Percentiles rank a stretch among this genome's conserved stretches.
Evolutionary conservation across 495 filamentous ascomycete species (phyloP).

Genomic region (Entonaema liquescens): DNA sequence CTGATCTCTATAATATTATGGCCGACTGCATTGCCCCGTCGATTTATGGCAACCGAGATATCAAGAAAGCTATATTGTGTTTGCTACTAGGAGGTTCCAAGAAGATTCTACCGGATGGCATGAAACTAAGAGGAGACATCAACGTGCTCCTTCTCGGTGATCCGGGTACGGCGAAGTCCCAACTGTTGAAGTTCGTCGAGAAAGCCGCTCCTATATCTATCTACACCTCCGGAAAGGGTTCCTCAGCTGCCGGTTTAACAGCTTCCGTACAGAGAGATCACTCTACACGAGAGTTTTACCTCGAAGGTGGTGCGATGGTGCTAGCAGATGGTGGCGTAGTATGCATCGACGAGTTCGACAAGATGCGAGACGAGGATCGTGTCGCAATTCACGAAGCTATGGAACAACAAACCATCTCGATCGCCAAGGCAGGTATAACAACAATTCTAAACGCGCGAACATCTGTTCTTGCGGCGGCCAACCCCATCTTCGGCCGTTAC

Average conservation of each 20-base stretch:
- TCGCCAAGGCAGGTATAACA: constrained; percentile 98
- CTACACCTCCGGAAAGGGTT: constrained; percentile 99
- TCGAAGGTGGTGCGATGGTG: constrained; percentile 99
- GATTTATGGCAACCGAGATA: constrained; percentile 95
- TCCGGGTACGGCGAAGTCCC: constrained; percentile 98
- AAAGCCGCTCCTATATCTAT: constrained; percentile 97
- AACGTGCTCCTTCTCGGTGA: constrained; percentile 98
- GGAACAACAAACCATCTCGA: constrained; percentile 99
- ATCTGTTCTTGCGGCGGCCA: constrained; percentile 94
- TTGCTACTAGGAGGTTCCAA: constrained; percentile 95
- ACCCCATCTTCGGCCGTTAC: constrained; percentile 97
- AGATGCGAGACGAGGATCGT: constrained; percentile 99
- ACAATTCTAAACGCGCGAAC: constrained; percentile 97
- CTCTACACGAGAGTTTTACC: constrained; percentile 93
- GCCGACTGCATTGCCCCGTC: constrained; percentile 94
- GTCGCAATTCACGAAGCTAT: constrained; percentile 99
- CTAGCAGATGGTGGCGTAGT: constrained; percentile 97
- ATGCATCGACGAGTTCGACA: constrained; percentile 99
- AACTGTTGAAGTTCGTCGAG: constrained; percentile 96
- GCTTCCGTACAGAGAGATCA: constrained; percentile 96
- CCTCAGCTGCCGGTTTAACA: constrained; percentile 96
- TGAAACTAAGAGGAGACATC: constrained; percentile 98
- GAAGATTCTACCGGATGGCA: constrained; percentile 97
- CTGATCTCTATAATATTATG: constrained; percentile 91
- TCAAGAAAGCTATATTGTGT: constrained; percentile 99